Evolutionary conservation across 2,329 filamentous ascomycete genomes (phyloP).

Genomic region (Microcyclosporella mali): DNA sequence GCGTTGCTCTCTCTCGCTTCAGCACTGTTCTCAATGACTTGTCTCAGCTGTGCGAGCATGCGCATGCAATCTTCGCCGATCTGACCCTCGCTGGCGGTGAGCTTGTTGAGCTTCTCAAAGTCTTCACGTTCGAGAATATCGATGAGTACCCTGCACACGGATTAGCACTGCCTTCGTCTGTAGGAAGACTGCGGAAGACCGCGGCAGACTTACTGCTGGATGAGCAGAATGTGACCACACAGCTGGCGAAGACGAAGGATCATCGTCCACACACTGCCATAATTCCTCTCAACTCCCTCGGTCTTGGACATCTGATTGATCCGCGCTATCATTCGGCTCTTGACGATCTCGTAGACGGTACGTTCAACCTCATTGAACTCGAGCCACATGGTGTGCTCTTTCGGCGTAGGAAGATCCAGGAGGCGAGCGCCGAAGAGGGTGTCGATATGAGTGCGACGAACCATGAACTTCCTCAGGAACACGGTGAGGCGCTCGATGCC

Average conservation of each 20-base stretch:
- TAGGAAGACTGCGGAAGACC: too few relatives aligned
- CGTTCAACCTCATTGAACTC: constrained; percentile 49
- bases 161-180: too few relatives aligned
- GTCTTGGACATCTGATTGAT: constrained; percentile 35
- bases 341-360: constrained; percentile 50
- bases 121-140: constrained; percentile 42
- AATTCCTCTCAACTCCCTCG: constrained; percentile 30
- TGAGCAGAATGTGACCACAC: constrained; percentile 44
- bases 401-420: constrained; percentile 48
- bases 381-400: constrained; percentile 38
- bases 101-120: constrained; percentile 37
- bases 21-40: constrained; percentile 12
- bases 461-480: constrained; percentile 44
- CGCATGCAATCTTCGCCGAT: constrained; percentile 3
- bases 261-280: constrained; percentile 41
- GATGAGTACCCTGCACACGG: constrained; percentile 31
- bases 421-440: constrained; percentile 50
- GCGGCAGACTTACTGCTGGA: constrained; percentile 29
- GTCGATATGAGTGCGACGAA: constrained; percentile 51
- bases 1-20: constrained; percentile 13
- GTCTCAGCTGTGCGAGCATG: constrained; percentile 18
- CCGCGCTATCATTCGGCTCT: constrained; percentile 36
- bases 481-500: constrained; percentile 34
- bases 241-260: constrained; percentile 48
- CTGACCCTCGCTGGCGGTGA: constrained; percentile 11